Base-by-base conservation (phyloP, 352 stramenopile species). In the Phytophthora fragariae region DNA sequence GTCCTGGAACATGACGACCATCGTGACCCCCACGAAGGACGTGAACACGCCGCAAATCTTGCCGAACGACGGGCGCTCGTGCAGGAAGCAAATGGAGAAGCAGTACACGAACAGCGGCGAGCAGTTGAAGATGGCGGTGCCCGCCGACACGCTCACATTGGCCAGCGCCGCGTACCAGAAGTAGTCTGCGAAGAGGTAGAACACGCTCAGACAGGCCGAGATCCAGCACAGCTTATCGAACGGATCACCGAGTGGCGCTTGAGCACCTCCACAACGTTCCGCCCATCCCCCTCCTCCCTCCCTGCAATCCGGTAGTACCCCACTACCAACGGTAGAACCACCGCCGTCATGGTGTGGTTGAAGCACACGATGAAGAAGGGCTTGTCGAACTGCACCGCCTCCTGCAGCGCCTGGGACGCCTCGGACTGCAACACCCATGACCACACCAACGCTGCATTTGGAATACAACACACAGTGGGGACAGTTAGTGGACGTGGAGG, bases 101-200 rank as follows among this genome's bases (percentile, higher is more conserved):
- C 78, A 88, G 75, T 89, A 91, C 6, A 91, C 84, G 61, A 91
- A 90, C 11, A 91, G 71, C 33, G 84, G 84, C 15, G 82, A 84
- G 60, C 73, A 80, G 62, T 89, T 91, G 80, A 86, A 89, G 62
- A 91, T 87, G 10, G 82, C 80, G 0, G 76, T 81, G 27, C 81
- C 82, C 2, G 79, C 77, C 8, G 76, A 75, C 10, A 90, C 82
- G 46, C 72, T 90, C 62, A 90, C 65, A 63, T 73, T 76, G 21
- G 75, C 57, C 4, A 91, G 63, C 29, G 84, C 73, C 0, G 79
- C 74, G 66, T 83, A 91, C 84, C 82, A 90, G 63, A 91, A 89
- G 76, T 88, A 91, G 65, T 91, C 84, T 2, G 71, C 60, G 11
- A 77, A 21, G 15, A 77, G 62, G 60, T 74, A 77, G 60, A 88